phyloP scores from a whole-genome alignment of 2,329 filamentous ascomycete genomes.

The Ustulina deusta region DNA sequence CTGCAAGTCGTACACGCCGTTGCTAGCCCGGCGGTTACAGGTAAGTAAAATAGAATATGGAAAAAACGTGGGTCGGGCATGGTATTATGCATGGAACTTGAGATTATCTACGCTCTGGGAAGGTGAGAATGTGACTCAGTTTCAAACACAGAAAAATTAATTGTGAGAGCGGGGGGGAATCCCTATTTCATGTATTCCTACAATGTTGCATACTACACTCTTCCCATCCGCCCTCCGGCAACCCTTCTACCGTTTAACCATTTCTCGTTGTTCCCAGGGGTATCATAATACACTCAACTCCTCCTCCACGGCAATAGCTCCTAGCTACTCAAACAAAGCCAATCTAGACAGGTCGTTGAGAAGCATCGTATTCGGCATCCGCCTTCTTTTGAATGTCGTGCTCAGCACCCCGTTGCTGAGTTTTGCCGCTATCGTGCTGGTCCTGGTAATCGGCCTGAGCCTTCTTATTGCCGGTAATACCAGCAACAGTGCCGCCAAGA shows the following conservation, averaged over 20 bases:
- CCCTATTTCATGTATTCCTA: background rate
- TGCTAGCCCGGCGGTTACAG: conserved; percentile 3
- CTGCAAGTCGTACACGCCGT: background rate
- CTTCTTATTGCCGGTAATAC: conserved; percentile 75
- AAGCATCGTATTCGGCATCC: conserved; percentile 55
- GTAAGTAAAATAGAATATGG: background rate
- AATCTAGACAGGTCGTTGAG: conserved; percentile 34
- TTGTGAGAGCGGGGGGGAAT: background rate
- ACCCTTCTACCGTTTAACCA: background rate
- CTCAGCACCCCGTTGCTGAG: conserved; percentile 84
- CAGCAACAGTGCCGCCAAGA: conserved; percentile 77
- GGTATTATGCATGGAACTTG: conserved; percentile 23
- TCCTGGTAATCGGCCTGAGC: conserved; percentile 74
- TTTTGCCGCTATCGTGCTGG: conserved; percentile 86
- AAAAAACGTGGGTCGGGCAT: background rate
- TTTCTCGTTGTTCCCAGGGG: conserved; percentile 21
- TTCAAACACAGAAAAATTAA: background rate
- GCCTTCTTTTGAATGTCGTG: conserved; percentile 81
- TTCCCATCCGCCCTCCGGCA: background rate
- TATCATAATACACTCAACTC: conserved; percentile 26
- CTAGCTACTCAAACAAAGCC: conserved; percentile 10
- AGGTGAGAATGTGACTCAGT: background rate
- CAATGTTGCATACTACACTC: background rate
- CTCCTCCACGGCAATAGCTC: conserved; percentile 5
- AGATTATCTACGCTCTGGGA: background rate